These are phyloP conservation scores for Candida andamanensis DNA, from an alignment of 805 yeast species.

Conservation along the genomic window DNA sequence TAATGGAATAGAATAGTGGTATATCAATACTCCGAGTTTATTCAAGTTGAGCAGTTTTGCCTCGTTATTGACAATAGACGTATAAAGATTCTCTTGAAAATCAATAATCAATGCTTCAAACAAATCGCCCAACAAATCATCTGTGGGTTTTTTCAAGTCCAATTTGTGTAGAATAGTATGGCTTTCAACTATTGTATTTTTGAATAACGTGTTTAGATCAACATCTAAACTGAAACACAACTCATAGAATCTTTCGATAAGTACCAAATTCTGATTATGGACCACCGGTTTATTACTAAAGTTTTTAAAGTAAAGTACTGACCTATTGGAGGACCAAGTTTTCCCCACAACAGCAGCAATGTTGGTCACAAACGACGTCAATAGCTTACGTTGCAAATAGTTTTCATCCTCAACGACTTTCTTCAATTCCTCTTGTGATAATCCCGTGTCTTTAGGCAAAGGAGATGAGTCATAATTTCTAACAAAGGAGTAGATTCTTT, in stretches of 20 bases:
- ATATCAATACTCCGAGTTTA: constrained; percentile 24
- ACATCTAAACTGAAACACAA: constrained; percentile 66
- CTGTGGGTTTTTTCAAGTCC: constrained; percentile 17
- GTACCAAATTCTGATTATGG: constrained; percentile 6
- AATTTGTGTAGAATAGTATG: constrained; percentile 35
- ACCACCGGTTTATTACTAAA: constrained; percentile 14
- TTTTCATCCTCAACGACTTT: constrained; percentile 50
- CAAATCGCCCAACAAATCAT: constrained; percentile 30
- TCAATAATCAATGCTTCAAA: constrained; percentile 37
- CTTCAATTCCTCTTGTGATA: constrained; percentile 34
- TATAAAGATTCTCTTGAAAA: constrained; percentile 32
- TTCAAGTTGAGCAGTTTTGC: constrained; percentile 18
- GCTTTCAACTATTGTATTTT: constrained; percentile 31
- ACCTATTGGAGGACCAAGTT: constrained; percentile 6
- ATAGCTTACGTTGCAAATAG: constrained; percentile 56
- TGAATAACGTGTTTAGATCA: constrained; percentile 42
- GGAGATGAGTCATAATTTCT: constrained; percentile 40
- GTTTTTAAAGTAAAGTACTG: constrained; percentile 9
- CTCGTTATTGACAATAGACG: constrained; percentile 21
- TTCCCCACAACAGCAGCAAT: constrained; percentile 34
- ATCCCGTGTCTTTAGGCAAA: constrained; percentile 40
- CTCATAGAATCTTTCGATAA: constrained; percentile 21
- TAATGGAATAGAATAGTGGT: constrained; percentile 10
- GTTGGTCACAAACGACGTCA: constrained; percentile 59
- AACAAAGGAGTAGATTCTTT: constrained; percentile 59